Conservation (phyloP, 768 basidiomycete species). For the Nidularia pulvinata region DNA sequence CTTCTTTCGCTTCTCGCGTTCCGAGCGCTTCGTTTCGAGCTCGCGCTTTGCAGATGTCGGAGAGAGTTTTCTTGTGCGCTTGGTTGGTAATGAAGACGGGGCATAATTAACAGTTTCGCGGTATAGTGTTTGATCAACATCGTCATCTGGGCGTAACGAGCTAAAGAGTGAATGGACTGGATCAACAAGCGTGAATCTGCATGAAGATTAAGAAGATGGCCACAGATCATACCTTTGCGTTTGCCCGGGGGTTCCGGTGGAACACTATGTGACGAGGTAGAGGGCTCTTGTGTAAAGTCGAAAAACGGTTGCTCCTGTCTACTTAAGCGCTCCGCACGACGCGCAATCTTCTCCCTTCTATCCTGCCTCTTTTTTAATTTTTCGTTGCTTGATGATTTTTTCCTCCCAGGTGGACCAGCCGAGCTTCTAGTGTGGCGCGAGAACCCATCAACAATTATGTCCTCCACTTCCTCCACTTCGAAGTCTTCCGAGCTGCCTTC, state of each 20-base stretch:
- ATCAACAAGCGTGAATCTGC: background rate
- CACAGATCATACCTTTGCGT: constrained; percentile 42
- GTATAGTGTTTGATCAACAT: constrained; percentile 21
- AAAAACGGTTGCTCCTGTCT: constrained; percentile 6
- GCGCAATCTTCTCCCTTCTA: constrained; percentile 24
- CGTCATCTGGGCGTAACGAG: constrained; percentile 26
- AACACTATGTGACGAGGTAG: constrained; percentile 12
- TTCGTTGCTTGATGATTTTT: constrained; percentile 25
- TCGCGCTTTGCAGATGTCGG: constrained; percentile 37
- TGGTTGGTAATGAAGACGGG: constrained; percentile 25
- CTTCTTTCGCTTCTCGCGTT: constrained; percentile 39
- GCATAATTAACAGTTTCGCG: constrained; percentile 28
- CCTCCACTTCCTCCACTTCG: constrained; percentile 47
- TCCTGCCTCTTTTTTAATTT: constrained; percentile 28
- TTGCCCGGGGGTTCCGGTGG: constrained; percentile 29
- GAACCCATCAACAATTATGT: constrained; percentile 42
- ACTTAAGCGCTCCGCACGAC: constrained; percentile 18
- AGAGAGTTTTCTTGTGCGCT: constrained; percentile 53
- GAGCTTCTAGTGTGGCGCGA: constrained; percentile 10
- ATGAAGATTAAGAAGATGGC: background rate
- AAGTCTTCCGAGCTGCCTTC: constrained; percentile 19
- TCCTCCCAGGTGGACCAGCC: constrained; percentile 9
- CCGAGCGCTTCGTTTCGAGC: constrained; percentile 29
- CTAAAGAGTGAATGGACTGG: constrained; percentile 32
- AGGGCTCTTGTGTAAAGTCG: constrained; percentile 10